phyloP scores from a whole-genome alignment of 73 alveolate species.

The Paraurostyla sp. region DNA sequence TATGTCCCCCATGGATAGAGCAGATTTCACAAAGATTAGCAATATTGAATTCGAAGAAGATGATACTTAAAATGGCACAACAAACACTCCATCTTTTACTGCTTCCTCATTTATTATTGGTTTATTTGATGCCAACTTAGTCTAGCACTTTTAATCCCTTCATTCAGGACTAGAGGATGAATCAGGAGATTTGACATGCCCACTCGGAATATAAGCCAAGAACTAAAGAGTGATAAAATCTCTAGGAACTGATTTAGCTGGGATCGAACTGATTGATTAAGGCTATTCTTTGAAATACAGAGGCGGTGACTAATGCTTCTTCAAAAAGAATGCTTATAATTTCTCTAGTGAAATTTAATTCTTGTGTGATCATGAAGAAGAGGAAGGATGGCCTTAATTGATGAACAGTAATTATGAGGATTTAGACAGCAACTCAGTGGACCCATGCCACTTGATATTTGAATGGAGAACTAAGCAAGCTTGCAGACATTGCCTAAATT shows the following conservation, averaged over 20 bases:
- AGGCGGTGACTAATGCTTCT: slow-evolving; percentile 59
- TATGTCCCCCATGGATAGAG: neutral
- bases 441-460: slow-evolving; percentile 45
- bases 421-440: neutral
- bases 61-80: neutral
- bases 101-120: neutral
- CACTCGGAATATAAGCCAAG: neutral
- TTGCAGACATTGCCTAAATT: slow-evolving; percentile 36
- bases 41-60: slow-evolving; percentile 19
- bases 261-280: neutral
- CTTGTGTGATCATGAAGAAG: slow-evolving; percentile 45
- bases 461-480: slow-evolving; percentile 56
- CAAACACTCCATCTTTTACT: neutral
- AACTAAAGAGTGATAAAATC: slow-evolving; percentile 9
- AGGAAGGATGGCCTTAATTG: slow-evolving; percentile 49
- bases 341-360: slow-evolving; percentile 52
- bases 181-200: neutral
- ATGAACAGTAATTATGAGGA: neutral
- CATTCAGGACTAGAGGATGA: too few relatives aligned
- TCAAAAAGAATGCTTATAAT: neutral
- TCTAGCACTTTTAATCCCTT: neutral
- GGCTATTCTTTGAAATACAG: slow-evolving; percentile 36
- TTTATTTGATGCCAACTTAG: slow-evolving; percentile 5
- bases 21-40: slow-evolving; percentile 11
- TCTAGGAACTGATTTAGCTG: slow-evolving; percentile 20